These are phyloP conservation scores for Capsella bursapastoris DNA, from an alignment of 345 rosid genomes.

Conservation along the genomic window DNA sequence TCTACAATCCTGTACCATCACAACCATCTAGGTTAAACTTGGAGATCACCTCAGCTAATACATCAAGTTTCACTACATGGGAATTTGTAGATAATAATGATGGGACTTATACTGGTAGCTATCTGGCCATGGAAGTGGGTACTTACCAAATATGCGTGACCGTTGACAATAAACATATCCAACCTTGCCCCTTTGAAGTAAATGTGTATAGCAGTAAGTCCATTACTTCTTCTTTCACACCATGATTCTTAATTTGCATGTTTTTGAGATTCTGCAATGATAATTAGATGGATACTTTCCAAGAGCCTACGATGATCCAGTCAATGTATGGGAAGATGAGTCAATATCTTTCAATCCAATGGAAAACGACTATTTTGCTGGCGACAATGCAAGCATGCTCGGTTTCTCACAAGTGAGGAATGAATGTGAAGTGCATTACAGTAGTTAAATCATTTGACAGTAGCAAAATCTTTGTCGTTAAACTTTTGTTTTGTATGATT, in stretches of 20 bases:
- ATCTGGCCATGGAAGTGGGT: constrained; percentile 66
- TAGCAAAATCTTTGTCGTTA: not conserved
- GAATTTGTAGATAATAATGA: constrained; percentile 62
- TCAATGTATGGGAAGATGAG: constrained; percentile 84
- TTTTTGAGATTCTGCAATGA: constrained; percentile 30
- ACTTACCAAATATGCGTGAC: constrained; percentile 69
- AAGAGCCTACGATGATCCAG: constrained; percentile 65
- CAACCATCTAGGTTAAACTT: constrained; percentile 65
- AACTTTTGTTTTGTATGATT: constrained; percentile 5
- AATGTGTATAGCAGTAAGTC: constrained; percentile 72
- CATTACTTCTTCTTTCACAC: constrained; percentile 13
- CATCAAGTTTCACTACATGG: constrained; percentile 68
- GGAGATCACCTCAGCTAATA: constrained; percentile 64
- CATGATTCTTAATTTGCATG: not conserved
- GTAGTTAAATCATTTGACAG: not conserved
- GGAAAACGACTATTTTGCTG: constrained; percentile 78
- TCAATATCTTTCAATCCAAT: constrained; percentile 73
- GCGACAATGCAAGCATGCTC: constrained; percentile 60
- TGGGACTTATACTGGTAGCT: constrained; percentile 74
- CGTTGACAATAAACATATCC: constrained; percentile 52
- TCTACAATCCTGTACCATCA: constrained; percentile 62
- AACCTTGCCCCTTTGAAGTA: constrained; percentile 62
- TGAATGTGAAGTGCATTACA: not conserved
- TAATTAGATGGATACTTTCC: constrained; percentile 83
- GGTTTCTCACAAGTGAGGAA: constrained; percentile 69